phyloP scores from a whole-genome alignment of 768 basidiomycete genomes.

The Lactarius sanguifluus region DNA sequence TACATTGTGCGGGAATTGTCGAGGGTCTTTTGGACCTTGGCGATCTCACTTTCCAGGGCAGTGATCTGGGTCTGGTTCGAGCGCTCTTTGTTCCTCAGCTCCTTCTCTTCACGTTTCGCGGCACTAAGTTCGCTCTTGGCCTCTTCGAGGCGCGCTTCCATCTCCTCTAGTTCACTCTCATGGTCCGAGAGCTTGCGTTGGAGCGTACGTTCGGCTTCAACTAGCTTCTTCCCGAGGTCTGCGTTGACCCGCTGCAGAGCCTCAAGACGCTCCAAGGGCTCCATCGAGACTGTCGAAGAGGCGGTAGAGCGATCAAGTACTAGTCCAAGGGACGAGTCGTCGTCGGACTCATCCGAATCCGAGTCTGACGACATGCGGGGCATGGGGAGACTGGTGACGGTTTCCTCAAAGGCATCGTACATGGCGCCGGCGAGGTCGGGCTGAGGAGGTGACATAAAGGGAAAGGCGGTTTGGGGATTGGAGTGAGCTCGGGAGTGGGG shows the following conservation, averaged over 20 bases:
- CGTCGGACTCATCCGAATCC: slow-evolving; percentile 54
- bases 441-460: slow-evolving; percentile 41
- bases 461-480: slow-evolving; percentile 44
- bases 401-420: slow-evolving; percentile 45
- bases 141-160: slow-evolving; percentile 77
- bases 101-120: slow-evolving; percentile 91
- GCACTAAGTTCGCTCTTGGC: slow-evolving; percentile 69
- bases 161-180: slow-evolving; percentile 79
- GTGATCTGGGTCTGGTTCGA: slow-evolving; percentile 64
- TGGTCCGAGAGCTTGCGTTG: slow-evolving; percentile 70
- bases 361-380: slow-evolving; percentile 47
- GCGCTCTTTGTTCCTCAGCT: slow-evolving; percentile 82
- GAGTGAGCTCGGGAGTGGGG: slow-evolving; percentile 66
- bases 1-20: slow-evolving; percentile 74
- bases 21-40: slow-evolving; percentile 68
- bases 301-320: slow-evolving; percentile 59
- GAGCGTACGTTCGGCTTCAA: slow-evolving; percentile 70
- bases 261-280: slow-evolving; percentile 70
- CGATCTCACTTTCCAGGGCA: slow-evolving; percentile 74
- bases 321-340: slow-evolving; percentile 51
- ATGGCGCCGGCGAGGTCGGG: slow-evolving; percentile 41
- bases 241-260: slow-evolving; percentile 69
- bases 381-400: slow-evolving; percentile 58
- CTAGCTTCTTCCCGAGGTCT: slow-evolving; percentile 72
- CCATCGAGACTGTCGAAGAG: slow-evolving; percentile 67